Evolutionary conservation across 345 rosid genomes (phyloP).

Genomic region (Limnanthes douglasii): DNA sequence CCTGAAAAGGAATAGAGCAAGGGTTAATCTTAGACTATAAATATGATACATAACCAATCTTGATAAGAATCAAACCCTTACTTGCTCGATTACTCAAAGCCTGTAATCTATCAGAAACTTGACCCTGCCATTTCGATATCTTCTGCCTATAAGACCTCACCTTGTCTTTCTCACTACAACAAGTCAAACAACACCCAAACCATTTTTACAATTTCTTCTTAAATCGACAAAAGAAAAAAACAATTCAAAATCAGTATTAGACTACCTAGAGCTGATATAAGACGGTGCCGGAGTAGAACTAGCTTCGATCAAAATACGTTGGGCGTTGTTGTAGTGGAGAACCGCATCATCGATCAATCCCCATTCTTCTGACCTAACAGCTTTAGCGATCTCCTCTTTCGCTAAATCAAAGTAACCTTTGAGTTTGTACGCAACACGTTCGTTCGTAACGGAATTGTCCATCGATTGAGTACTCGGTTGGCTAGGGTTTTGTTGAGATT

Average conservation of each 20-base stretch:
- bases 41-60: slow-evolving; percentile 1
- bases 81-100: slow-evolving; percentile 50
- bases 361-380: slow-evolving; percentile 89
- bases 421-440: slow-evolving; percentile 76
- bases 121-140: slow-evolving; percentile 83
- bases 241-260: background rate
- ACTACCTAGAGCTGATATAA: slow-evolving; percentile 56
- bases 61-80: slow-evolving; percentile 6
- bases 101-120: slow-evolving; percentile 77
- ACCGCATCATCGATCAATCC: slow-evolving; percentile 71
- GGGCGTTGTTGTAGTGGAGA: slow-evolving; percentile 62
- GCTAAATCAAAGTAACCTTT: slow-evolving; percentile 87
- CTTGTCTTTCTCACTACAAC: slow-evolving; percentile 59
- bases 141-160: slow-evolving; percentile 71
- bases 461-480: slow-evolving; percentile 17
- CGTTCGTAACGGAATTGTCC: slow-evolving; percentile 42
- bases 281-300: slow-evolving; percentile 59
- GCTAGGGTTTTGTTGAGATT: slow-evolving; percentile 16
- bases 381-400: slow-evolving; percentile 66
- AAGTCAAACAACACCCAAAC: slow-evolving; percentile 4
- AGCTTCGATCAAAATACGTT: slow-evolving; percentile 54
- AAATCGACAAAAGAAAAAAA: background rate
- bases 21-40: slow-evolving; percentile 1
- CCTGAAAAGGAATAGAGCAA: slow-evolving; percentile 17
- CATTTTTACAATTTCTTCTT: too few relatives aligned